phyloP scores from a whole-genome alignment of 257 asterid species.

The Solanum peruvianum region DNA sequence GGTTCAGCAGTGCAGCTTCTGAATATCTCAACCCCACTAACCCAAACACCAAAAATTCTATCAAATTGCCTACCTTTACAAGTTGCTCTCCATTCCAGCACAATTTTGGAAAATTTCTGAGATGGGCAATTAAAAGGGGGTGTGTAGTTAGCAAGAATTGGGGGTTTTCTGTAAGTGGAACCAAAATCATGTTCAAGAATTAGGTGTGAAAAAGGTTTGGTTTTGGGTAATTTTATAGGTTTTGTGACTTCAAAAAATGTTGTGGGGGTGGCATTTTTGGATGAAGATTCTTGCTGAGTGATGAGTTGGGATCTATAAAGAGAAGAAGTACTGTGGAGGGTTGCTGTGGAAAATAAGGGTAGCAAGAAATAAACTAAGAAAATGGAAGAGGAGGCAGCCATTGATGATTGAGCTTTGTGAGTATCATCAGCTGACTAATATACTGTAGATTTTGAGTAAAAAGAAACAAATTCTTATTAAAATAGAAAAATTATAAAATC shows the following conservation, averaged over 20 bases:
- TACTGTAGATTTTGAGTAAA: too few relatives aligned
- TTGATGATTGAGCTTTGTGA: background rate
- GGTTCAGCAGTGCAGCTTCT: conserved; percentile 90
- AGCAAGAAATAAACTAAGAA: conserved; percentile 3
- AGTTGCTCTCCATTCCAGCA: conserved; percentile 65
- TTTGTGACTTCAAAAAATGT: conserved; percentile 52
- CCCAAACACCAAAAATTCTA: conserved; percentile 73
- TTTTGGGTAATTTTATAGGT: conserved; percentile 40
- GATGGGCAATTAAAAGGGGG: conserved; percentile 45
- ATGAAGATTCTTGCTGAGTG: background rate
- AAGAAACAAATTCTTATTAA: too few relatives aligned
- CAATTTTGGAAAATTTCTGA: conserved; percentile 32
- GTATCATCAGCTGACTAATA: background rate
- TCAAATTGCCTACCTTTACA: conserved; percentile 72
- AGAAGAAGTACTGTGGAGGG: conserved; percentile 16
- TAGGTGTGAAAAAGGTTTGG: conserved; percentile 27
- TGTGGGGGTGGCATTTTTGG: conserved; percentile 13
- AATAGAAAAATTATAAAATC: too few relatives aligned
- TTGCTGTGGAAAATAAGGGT: conserved; percentile 18
- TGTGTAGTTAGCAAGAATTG: conserved; percentile 33
- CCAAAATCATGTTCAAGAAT: conserved; percentile 52
- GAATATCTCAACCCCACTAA: conserved; percentile 72
- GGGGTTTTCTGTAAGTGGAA: conserved; percentile 41
- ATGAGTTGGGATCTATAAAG: conserved; percentile 8
- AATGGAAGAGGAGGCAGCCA: background rate